These are phyloP conservation scores for Hansenula sp. DNA, from an alignment of 1,139 yeast species.

Conservation along the genomic window DNA sequence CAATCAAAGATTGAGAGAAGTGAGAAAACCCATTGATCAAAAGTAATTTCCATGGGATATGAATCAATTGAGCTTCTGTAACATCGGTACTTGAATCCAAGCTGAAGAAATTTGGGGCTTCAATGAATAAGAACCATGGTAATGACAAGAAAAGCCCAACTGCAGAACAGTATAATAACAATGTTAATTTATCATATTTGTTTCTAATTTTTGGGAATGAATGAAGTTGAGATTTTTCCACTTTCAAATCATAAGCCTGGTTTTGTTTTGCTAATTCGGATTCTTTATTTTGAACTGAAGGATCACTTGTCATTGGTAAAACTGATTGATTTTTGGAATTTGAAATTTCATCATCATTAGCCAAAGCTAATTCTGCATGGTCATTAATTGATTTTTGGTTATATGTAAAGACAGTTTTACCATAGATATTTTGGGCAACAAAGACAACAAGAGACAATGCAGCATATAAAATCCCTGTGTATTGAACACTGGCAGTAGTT, in stretches of 20 bases:
- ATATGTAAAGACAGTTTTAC: slow-evolving; percentile 76
- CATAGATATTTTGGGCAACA: slow-evolving; percentile 89
- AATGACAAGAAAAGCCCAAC: slow-evolving; percentile 77
- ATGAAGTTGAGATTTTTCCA: slow-evolving; percentile 10
- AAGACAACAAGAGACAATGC: slow-evolving; percentile 79
- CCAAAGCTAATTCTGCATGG: slow-evolving; percentile 21
- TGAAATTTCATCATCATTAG: not conserved
- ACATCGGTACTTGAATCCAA: slow-evolving; percentile 9
- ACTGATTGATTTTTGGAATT: slow-evolving; percentile 13
- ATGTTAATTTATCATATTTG: slow-evolving; percentile 75
- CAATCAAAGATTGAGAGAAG: slow-evolving; percentile 81
- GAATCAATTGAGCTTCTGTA: slow-evolving; percentile 17
- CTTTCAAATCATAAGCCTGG: slow-evolving; percentile 11
- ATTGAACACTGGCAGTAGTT: slow-evolving; percentile 33
- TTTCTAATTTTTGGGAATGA: slow-evolving; percentile 20
- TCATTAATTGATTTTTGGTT: slow-evolving; percentile 24
- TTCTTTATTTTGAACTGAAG: slow-evolving; percentile 17
- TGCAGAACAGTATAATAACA: slow-evolving; percentile 77
- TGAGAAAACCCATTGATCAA: slow-evolving; percentile 71
- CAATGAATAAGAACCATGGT: slow-evolving; percentile 75
- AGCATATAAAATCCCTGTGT: slow-evolving; percentile 73
- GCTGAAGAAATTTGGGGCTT: slow-evolving; percentile 36
- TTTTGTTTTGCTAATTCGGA: slow-evolving; percentile 9
- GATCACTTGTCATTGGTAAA: slow-evolving; percentile 8
- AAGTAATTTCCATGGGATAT: slow-evolving; percentile 32